Percentiles rank a stretch among this genome's conserved stretches.
Evolutionary conservation across 345 rosid species (phyloP).

Genomic region (Draba incana): DNA sequence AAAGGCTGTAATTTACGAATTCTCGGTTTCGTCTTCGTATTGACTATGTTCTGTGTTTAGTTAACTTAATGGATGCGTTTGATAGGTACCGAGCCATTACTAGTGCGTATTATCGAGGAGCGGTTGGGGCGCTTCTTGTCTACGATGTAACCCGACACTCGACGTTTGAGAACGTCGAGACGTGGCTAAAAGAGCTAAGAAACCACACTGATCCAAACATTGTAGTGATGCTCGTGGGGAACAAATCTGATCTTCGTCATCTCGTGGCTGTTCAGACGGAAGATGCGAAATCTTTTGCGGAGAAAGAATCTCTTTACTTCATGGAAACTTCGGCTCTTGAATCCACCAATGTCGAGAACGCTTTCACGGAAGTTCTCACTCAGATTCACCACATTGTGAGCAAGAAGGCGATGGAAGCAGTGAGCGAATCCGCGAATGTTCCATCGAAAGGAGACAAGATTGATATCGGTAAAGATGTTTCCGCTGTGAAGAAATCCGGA

Average conservation of each 20-base stretch:
- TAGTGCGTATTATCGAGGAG: slow-evolving; percentile 62
- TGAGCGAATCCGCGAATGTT: slow-evolving; percentile 35
- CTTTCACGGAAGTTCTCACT: slow-evolving; percentile 55
- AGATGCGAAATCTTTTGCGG: slow-evolving; percentile 52
- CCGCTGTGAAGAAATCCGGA: slow-evolving; percentile 46
- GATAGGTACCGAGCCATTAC: slow-evolving; percentile 60
- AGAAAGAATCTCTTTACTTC: slow-evolving; percentile 55
- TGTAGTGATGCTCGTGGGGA: slow-evolving; percentile 60
- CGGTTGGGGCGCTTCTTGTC: slow-evolving; percentile 60
- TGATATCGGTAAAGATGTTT: slow-evolving; percentile 47
- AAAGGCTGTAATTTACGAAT: neutral
- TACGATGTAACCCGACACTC: slow-evolving; percentile 59
- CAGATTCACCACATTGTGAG: slow-evolving; percentile 56
- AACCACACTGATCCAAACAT: slow-evolving; percentile 62
- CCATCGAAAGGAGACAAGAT: slow-evolving; percentile 46
- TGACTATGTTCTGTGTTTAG: neutral
- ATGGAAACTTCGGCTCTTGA: slow-evolving; percentile 65
- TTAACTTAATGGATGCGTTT: neutral
- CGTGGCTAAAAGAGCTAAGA: slow-evolving; percentile 57
- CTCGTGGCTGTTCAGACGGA: slow-evolving; percentile 57
- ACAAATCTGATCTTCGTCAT: slow-evolving; percentile 60
- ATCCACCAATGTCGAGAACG: slow-evolving; percentile 55
- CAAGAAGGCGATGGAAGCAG: slow-evolving; percentile 53
- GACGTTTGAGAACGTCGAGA: slow-evolving; percentile 54
- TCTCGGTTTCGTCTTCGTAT: neutral